Conservation (phyloP, 169 alveolate genomes). For the Blepharisma undulans region DNA sequence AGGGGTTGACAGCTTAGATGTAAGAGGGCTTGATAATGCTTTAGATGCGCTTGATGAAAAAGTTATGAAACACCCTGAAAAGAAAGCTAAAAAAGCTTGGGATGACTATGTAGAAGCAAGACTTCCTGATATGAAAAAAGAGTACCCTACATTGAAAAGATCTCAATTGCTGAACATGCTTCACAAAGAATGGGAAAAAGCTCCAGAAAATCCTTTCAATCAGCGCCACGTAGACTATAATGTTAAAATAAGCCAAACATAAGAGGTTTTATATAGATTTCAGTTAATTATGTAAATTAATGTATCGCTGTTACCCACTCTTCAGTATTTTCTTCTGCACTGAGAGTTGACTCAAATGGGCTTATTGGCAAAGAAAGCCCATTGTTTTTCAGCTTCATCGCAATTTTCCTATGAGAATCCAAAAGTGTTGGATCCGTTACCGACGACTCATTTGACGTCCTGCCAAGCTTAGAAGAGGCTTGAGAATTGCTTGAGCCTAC, state of each 20-base stretch:
- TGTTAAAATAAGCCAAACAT: not conserved
- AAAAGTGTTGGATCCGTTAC: not conserved
- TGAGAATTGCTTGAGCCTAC: not conserved
- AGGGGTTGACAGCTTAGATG: not conserved
- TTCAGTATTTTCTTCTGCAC: not conserved
- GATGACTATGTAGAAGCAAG: conserved; percentile 54
- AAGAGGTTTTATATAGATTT: not conserved
- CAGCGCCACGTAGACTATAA: conserved; percentile 14
- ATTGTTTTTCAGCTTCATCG: not conserved
- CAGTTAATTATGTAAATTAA: not conserved
- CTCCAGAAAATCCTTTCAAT: conserved; percentile 62
- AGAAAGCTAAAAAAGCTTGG: conserved; percentile 65
- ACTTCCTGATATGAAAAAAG: conserved; percentile 54
- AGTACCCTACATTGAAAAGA: conserved; percentile 65
- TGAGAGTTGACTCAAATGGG: not conserved
- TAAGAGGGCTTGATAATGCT: not conserved
- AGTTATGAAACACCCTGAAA: conserved; percentile 61
- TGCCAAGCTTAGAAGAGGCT: not conserved
- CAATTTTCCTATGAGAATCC: not conserved
- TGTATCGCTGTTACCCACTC: not conserved
- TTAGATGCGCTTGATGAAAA: conserved; percentile 3
- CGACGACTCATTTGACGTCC: not conserved
- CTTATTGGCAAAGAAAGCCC: not conserved
- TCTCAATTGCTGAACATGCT: conserved; percentile 52
- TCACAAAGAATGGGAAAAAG: conserved; percentile 63